Conservation (phyloP, 805 yeast species). For the Lachancea waltii region DNA sequence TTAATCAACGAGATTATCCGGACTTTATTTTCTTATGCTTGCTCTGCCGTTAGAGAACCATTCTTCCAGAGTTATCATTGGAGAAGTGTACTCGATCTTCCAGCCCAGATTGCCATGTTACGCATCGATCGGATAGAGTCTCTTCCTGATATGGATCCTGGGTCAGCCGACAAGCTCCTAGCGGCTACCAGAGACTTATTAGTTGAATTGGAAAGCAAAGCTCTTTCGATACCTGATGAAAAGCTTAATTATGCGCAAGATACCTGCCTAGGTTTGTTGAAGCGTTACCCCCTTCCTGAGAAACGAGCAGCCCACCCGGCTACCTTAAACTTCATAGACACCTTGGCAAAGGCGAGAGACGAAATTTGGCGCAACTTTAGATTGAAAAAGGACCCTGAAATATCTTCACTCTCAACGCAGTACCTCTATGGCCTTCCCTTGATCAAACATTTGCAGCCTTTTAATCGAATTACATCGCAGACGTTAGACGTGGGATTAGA, state of each 20-base stretch:
- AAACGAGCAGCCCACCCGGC: neutral
- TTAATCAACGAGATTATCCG: neutral
- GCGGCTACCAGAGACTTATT: neutral
- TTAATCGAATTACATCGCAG: neutral
- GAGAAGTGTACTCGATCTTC: neutral
- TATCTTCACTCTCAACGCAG: neutral
- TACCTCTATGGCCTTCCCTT: neutral
- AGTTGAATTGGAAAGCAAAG: neutral
- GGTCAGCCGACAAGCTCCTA: neutral
- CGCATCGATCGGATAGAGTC: neutral
- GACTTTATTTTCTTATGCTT: neutral
- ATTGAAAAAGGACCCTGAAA: neutral
- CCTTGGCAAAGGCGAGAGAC: neutral
- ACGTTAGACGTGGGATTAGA: neutral
- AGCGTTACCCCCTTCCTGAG: neutral
- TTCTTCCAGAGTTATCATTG: neutral
- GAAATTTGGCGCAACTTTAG: neutral
- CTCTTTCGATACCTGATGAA: neutral
- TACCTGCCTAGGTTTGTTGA: neutral
- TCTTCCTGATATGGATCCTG: neutral
- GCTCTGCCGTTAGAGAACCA: neutral
- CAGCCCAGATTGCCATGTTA: neutral
- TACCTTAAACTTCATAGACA: neutral
- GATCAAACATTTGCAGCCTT: neutral
- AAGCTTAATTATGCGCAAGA: neutral